Evolutionary conservation across 257 asterid genomes (phyloP).

Genomic region (Gentiana macrophylla): DNA sequence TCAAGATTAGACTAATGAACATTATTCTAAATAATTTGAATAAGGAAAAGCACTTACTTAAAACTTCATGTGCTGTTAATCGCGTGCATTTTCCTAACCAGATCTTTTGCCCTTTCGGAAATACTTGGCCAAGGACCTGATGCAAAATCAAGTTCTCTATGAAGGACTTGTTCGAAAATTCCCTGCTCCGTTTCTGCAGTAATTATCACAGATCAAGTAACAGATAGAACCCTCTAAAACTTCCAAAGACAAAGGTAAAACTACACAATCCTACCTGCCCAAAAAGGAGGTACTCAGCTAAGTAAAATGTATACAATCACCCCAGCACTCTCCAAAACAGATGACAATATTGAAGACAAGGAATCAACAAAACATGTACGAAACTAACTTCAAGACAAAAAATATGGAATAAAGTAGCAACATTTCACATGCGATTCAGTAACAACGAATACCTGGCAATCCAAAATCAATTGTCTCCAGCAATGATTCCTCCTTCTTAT

Average conservation of each 20-base stretch:
- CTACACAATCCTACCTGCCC: constrained; percentile 65
- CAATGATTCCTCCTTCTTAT: constrained; percentile 80
- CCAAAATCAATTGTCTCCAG: constrained; percentile 93
- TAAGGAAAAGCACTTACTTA: constrained; percentile 45
- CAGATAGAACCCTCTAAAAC: background rate
- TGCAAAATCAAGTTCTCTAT: constrained; percentile 80
- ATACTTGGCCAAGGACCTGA: constrained; percentile 98
- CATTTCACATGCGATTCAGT: background rate
- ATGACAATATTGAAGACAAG: background rate
- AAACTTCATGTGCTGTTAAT: constrained; percentile 82
- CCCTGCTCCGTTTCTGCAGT: constrained; percentile 71
- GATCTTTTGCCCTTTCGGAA: constrained; percentile 78
- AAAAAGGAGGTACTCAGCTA: constrained; percentile 95
- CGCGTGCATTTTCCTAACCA: constrained; percentile 90
- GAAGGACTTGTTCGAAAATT: constrained; percentile 86
- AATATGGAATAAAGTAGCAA: no score
- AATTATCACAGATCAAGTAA: background rate
- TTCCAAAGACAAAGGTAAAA: background rate
- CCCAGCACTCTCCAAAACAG: constrained; percentile 80
- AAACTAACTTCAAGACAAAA: no score
- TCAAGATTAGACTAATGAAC: background rate
- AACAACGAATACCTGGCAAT: constrained; percentile 50
- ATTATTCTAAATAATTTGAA: no score
- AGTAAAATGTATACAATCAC: constrained; percentile 86
- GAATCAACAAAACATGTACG: no score